These are phyloP conservation scores for Amylocarpus encephaloides DNA, from an alignment of 2,329 filamentous ascomycete genomes.

Conservation along the genomic window DNA sequence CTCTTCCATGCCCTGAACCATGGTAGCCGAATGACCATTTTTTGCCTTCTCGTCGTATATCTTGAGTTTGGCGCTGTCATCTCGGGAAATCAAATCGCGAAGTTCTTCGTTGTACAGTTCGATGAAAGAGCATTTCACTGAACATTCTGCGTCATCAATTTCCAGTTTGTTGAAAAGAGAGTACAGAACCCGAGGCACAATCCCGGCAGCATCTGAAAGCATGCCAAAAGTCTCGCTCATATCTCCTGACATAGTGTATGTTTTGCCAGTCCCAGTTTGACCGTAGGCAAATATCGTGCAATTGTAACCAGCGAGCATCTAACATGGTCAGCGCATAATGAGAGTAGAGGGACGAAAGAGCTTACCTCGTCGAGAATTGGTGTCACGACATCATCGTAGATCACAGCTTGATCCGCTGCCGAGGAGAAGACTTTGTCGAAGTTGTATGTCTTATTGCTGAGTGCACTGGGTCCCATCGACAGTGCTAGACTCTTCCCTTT, in stretches of 20 bases:
- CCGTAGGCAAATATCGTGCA: constrained; percentile 99
- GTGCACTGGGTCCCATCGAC: constrained; percentile 84
- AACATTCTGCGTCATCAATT: constrained; percentile 70
- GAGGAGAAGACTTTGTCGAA: constrained; percentile 97
- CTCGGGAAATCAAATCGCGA: constrained; percentile 75
- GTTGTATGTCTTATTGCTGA: constrained; percentile 93
- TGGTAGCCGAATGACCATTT: constrained; percentile 74
- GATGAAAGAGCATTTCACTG: constrained; percentile 96
- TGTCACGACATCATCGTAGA: constrained; percentile 92
- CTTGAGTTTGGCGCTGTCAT: constrained; percentile 82
- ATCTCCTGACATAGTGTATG: constrained; percentile 98
- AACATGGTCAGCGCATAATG: constrained; percentile 10
- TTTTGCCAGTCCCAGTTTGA: constrained; percentile 96
- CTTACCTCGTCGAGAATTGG: constrained; percentile 87
- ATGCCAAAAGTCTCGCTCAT: constrained; percentile 84
- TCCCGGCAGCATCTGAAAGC: constrained; percentile 85
- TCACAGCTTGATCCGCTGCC: constrained; percentile 85
- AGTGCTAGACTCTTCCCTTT: constrained; percentile 79
- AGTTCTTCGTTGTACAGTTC: constrained; percentile 98
- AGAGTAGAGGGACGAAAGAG: constrained; percentile 5
- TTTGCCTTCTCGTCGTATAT: constrained; percentile 89
- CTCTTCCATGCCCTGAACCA: constrained; percentile 98
- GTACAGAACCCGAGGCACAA: constrained; percentile 87
- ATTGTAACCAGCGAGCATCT: constrained; percentile 94
- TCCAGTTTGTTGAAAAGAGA: constrained; percentile 82